phyloP scores from a whole-genome alignment of 2,329 filamentous ascomycete species.

The Hortaea sp. region DNA sequence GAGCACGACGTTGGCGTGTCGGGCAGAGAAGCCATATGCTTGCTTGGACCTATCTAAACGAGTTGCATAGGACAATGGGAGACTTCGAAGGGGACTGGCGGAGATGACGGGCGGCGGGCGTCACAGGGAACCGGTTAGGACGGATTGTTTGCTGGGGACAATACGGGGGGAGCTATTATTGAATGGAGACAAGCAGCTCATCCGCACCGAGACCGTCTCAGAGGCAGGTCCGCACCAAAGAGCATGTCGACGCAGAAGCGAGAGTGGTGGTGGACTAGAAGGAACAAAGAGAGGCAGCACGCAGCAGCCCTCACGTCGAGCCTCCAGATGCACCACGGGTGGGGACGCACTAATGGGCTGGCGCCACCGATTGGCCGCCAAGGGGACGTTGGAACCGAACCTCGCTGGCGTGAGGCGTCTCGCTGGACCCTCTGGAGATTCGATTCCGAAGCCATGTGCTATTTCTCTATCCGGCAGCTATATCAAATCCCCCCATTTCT shows the following conservation, averaged over 20 bases:
- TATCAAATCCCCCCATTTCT: too few species aligned
- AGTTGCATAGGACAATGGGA: not conserved
- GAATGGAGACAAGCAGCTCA: not conserved
- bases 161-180: too few species aligned
- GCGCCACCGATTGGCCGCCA: not conserved
- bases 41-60: slow-evolving; percentile 1
- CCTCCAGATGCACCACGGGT: not conserved
- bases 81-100: too few species aligned
- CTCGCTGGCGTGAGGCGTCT: too few species aligned
- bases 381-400: not conserved
- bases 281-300: not conserved
- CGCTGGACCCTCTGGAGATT: too few species aligned
- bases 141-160: too few species aligned
- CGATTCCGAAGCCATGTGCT: too few species aligned
- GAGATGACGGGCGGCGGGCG: too few species aligned
- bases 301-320: not conserved
- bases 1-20: slow-evolving; percentile 1
- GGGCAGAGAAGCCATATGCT: slow-evolving; percentile 12
- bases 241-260: too few species aligned
- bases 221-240: not conserved
- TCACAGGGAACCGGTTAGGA: too few species aligned
- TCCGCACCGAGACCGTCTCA: not conserved
- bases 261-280: not conserved
- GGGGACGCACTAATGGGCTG: not conserved
- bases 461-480: too few species aligned